These are phyloP conservation scores for Kalanchoe fedtschenkoi DNA, from an alignment of 164 flowering plant genomes.

Conservation along the genomic window DNA sequence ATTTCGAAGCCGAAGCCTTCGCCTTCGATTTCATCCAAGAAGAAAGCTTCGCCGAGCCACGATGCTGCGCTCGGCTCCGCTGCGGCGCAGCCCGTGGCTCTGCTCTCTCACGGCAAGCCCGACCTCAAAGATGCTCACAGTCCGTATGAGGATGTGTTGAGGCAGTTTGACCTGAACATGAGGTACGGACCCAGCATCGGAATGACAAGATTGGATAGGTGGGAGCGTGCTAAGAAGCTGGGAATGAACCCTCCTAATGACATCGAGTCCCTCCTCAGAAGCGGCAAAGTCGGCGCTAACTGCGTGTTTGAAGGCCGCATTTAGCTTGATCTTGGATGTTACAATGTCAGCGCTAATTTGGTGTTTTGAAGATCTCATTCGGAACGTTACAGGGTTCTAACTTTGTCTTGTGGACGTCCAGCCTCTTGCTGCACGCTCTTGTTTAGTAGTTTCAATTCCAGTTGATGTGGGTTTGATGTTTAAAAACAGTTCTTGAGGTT, in stretches of 20 bases:
- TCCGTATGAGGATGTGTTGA: slow-evolving; percentile 47
- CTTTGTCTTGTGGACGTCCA: too few relatives aligned
- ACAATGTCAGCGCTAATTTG: too few relatives aligned
- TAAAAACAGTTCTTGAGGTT: too few relatives aligned
- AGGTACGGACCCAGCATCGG: slow-evolving; percentile 84
- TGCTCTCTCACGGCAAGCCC: slow-evolving; percentile 41
- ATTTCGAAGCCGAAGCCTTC: slow-evolving; percentile 20
- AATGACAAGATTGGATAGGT: slow-evolving; percentile 54
- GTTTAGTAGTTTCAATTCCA: too few relatives aligned
- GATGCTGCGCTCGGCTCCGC: slow-evolving; percentile 31
- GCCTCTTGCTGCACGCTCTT: too few relatives aligned
- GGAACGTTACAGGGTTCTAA: too few relatives aligned
- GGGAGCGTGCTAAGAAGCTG: slow-evolving; percentile 60
- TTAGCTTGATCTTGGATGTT: slow-evolving; percentile 20
- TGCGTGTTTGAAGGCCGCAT: slow-evolving; percentile 75
- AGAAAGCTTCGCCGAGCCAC: slow-evolving; percentile 12
- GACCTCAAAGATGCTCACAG: slow-evolving; percentile 61
- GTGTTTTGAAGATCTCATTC: too few relatives aligned
- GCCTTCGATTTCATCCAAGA: background rate
- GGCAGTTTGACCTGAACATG: slow-evolving; percentile 85
- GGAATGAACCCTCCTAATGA: slow-evolving; percentile 70
- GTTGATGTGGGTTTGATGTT: too few relatives aligned
- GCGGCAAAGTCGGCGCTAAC: slow-evolving; percentile 23
- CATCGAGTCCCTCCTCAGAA: slow-evolving; percentile 31
- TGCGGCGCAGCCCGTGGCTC: slow-evolving; percentile 32